Evolutionary conservation across 2,329 filamentous ascomycete species (phyloP), one percentile per base, ranked within the genome.

Genomic region (Acrocalymma vagum): DNA sequence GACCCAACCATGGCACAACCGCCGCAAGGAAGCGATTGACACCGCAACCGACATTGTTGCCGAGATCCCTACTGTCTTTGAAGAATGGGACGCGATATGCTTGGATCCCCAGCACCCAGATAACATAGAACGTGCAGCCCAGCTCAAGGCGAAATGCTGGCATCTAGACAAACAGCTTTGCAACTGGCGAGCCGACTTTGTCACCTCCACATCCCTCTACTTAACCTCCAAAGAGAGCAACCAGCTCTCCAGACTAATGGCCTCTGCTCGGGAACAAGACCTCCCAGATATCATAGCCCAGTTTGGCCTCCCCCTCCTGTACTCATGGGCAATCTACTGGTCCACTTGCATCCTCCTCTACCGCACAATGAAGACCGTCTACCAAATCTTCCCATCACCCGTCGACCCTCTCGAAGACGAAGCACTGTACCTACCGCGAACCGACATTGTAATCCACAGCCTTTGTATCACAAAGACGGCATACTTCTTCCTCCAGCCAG

Each of bases 311-410:
- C 27, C n/a, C 13, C 14, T 15, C n/a, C 29, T 52, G 15, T 37
- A 35, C 15, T 20, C 37, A 10, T 38, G 51, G 42, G 24, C 35
- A 5, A 31, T 51, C 16, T 52, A 53, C 33, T 55, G 52, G 52
- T 26, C 41, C 14, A 17, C 25, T 9, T 44, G 38, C 21, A 32
- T 35, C 5, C 38, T 47, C 9, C 13, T 55, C 8, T 36, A 42
- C 27, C 13, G 26, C 3, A 38, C 23, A 5, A 41, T 45, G 10
- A 22, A 17, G 6, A 18, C 32, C 16, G 14, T 47, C 6, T 29
- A 38, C 13, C n/a, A 21, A 7, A 21, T 16, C 11, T 46, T 42
- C 14, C 29, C 45, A 9, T 25, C 26, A 26, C 33, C 15, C 6
- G 4, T 16, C 21, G 18, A 28, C 3, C n/a, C 11, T 13, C 9